phyloP scores from a whole-genome alignment of 1,139 yeast species.

The Williopsis jadinii region DNA sequence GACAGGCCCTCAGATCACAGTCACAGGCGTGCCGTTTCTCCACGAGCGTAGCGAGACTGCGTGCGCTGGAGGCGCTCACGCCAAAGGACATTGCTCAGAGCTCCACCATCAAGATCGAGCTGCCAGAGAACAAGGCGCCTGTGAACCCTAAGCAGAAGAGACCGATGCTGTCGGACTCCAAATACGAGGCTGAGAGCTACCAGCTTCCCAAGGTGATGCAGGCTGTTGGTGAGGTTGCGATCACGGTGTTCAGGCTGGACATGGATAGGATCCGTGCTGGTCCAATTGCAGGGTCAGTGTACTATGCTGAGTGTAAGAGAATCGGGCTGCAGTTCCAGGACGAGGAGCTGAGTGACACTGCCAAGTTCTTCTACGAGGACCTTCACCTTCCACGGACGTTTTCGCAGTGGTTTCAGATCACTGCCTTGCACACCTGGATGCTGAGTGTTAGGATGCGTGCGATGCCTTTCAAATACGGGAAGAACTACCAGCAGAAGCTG shows the following conservation, averaged over 20 bases:
- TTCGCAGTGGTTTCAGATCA: slow-evolving; percentile 92
- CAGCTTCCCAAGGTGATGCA: slow-evolving; percentile 65
- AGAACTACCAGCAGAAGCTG: slow-evolving; percentile 84
- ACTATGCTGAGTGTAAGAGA: slow-evolving; percentile 78
- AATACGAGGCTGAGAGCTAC: slow-evolving; percentile 52
- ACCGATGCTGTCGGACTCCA: slow-evolving; percentile 45
- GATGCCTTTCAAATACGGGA: slow-evolving; percentile 84
- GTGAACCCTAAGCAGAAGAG: slow-evolving; percentile 30
- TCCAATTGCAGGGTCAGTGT: slow-evolving; percentile 85
- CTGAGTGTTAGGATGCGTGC: slow-evolving; percentile 92
- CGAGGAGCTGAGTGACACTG: slow-evolving; percentile 59
- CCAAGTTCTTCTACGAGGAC: slow-evolving; percentile 70
- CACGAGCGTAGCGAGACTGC: too few species aligned
- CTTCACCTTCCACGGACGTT: slow-evolving; percentile 79
- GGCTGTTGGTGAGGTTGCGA: slow-evolving; percentile 63
- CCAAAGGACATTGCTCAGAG: slow-evolving; percentile 21
- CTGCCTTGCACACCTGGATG: slow-evolving; percentile 89
- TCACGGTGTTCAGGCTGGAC: slow-evolving; percentile 65
- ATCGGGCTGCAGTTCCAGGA: slow-evolving; percentile 75
- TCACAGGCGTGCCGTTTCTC: too few species aligned
- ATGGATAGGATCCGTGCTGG: slow-evolving; percentile 93
- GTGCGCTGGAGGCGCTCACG: slow-evolving; percentile 10
- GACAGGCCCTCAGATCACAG: too few species aligned
- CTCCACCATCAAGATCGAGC: slow-evolving; percentile 16
- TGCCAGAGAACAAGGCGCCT: slow-evolving; percentile 20